Percentiles rank a stretch among this genome's conserved stretches.
These are phyloP conservation scores for Xanthoceras sorbifolium DNA, from an alignment of 345 rosid genomes.

Conservation along the genomic window DNA sequence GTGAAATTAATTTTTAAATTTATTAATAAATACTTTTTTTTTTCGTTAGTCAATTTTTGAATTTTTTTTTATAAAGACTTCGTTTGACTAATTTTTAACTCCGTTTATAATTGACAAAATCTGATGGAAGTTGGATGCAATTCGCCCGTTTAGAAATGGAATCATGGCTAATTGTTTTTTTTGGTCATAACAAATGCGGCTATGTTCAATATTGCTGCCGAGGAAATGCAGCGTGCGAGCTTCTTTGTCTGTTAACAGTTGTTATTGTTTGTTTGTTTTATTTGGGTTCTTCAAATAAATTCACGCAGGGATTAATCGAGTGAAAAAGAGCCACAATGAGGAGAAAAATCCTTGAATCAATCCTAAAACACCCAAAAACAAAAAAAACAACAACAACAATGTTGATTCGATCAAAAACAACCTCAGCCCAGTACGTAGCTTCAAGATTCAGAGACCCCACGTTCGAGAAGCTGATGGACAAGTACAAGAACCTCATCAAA, in stretches of 20 bases:
- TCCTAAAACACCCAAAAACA: conserved; percentile 1
- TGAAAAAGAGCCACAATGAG: neutral
- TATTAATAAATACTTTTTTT: too few relatives aligned
- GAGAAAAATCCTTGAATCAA: neutral
- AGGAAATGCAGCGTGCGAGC: neutral
- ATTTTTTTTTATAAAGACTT: too few relatives aligned
- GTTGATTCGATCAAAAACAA: conserved; percentile 53
- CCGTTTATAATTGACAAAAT: too few relatives aligned
- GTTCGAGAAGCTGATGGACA: conserved; percentile 87
- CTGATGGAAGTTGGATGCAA: too few relatives aligned
- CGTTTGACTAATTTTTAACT: too few relatives aligned
- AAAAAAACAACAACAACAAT: neutral
- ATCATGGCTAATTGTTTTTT: too few relatives aligned
- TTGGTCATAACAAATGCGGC: too few relatives aligned
- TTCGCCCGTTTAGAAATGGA: too few relatives aligned
- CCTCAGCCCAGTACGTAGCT: conserved; percentile 74
- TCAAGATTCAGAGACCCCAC: conserved; percentile 76
- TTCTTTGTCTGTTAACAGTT: neutral
- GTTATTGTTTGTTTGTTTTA: too few relatives aligned
- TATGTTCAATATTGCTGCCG: neutral
- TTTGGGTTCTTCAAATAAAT: neutral
- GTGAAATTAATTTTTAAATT: too few relatives aligned
- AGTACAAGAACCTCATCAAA: conserved; percentile 75
- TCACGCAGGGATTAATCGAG: neutral
- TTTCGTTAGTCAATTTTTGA: too few relatives aligned